A percentile compares a stretch with the other conserved stretches of the same genome.
These are phyloP conservation scores for Phytophthora pinifolia DNA, from an alignment of 352 stramenopile species.

Conservation along the genomic window DNA sequence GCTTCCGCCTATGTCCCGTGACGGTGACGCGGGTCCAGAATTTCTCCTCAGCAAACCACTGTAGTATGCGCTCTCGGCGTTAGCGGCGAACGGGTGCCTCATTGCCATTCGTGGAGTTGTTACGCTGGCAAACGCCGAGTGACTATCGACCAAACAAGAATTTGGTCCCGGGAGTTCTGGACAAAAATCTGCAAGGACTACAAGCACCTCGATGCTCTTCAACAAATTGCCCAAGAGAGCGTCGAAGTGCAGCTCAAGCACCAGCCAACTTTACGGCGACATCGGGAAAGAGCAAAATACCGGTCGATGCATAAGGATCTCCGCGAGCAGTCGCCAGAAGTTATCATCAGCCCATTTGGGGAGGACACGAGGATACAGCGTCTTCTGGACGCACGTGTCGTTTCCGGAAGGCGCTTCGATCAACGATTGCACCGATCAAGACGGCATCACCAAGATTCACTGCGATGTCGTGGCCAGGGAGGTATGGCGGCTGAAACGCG, in stretches of 20 bases:
- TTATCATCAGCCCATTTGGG: conserved; percentile 1
- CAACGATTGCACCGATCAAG: conserved; percentile 5
- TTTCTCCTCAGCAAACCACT: conserved; percentile 17
- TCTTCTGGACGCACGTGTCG: neutral
- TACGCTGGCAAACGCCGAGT: rapidly evolving
- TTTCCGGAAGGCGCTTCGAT: conserved; percentile 1
- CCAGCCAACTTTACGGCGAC: neutral
- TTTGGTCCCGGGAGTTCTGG: conserved; percentile 3
- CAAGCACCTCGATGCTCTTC: conserved; percentile 3
- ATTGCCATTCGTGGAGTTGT: too few species aligned
- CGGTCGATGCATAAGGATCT: neutral
- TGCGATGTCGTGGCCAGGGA: too few species aligned
- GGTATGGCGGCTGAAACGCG: too few species aligned
- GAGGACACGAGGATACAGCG: neutral
- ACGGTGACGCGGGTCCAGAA: neutral
- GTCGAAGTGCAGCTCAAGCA: neutral
- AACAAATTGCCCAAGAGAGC: conserved; percentile 1
- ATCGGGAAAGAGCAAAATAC: conserved; percentile 11
- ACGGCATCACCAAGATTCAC: conserved; percentile 1
- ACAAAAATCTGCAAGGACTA: conserved; percentile 8
- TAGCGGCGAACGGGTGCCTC: neutral
- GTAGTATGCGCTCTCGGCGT: conserved; percentile 1
- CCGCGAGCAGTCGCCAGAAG: neutral
- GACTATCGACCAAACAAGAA: conserved; percentile 4
- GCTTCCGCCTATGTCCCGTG: neutral